Conservation (phyloP, 495 filamentous ascomycete genomes). For the Gamarada debralockiae region DNA sequence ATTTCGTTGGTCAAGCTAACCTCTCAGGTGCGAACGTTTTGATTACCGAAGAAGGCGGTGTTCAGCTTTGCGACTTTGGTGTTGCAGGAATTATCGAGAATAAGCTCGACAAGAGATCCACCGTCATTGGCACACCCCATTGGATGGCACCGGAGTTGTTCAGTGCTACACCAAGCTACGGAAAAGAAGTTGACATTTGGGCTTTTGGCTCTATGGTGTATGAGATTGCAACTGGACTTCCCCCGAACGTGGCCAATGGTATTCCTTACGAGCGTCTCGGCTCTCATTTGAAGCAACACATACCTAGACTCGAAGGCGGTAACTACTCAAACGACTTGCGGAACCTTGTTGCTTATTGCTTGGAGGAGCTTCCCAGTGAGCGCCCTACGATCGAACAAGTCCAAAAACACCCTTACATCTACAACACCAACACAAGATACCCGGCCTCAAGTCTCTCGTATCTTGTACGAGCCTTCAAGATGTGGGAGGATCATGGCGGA, state of each 20-base stretch:
- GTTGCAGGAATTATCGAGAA: conserved; percentile 85
- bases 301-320: conserved; percentile 71
- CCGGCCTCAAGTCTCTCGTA: conserved; percentile 66
- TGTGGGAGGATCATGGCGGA: conserved; percentile 83
- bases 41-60: conserved; percentile 77
- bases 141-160: conserved; percentile 97
- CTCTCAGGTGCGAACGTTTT: conserved; percentile 76
- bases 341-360: conserved; percentile 72
- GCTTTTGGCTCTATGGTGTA: conserved; percentile 87
- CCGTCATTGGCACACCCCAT: conserved; percentile 90
- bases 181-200: conserved; percentile 86
- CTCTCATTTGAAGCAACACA: conserved; percentile 54
- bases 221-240: conserved; percentile 86
- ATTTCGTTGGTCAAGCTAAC: conserved; percentile 3
- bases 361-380: conserved; percentile 68
- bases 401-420: conserved; percentile 60
- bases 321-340: conserved; percentile 72
- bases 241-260: conserved; percentile 59
- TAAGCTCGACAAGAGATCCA: conserved; percentile 79
- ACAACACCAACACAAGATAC: conserved; percentile 58
- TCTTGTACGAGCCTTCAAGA: conserved; percentile 75
- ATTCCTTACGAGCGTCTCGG: conserved; percentile 49
- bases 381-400: conserved; percentile 69
- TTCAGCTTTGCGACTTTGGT: conserved; percentile 95
- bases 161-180: conserved; percentile 49